Conservation (phyloP, 2,329 filamentous ascomycete species). For the Cordyceps farinosa region DNA sequence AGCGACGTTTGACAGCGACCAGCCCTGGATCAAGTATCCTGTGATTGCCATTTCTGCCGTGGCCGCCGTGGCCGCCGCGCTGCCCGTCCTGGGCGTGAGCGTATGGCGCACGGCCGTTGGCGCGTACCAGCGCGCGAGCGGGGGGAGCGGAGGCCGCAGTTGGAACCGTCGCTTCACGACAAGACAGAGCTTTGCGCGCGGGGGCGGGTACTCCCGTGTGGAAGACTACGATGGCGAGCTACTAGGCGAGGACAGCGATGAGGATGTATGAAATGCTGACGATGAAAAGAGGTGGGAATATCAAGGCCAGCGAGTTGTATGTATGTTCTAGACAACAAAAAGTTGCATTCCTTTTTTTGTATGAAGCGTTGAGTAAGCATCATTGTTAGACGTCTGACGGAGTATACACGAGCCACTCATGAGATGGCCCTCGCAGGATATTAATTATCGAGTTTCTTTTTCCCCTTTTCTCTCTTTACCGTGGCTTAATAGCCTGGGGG, state of each 20-base stretch:
- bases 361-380: too few species aligned
- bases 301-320: too few species aligned
- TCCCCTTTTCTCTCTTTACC: too few species aligned
- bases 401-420: too few species aligned
- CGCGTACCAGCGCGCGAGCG: conserved; percentile 47
- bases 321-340: too few species aligned
- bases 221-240: conserved; percentile 94
- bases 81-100: conserved; percentile 69
- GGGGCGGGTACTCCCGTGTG: conserved; percentile 83
- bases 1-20: conserved; percentile 60
- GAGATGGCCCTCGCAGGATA: too few species aligned
- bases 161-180: conserved; percentile 76
- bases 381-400: too few species aligned
- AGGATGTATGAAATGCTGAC: conserved; percentile 57
- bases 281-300: too few species aligned
- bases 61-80: conserved; percentile 55
- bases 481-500: too few species aligned
- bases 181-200: conserved; percentile 81
- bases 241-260: conserved; percentile 87
- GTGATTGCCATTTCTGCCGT: conserved; percentile 67
- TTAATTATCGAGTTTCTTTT: too few species aligned
- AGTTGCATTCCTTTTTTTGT: too few species aligned
- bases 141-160: conserved; percentile 46
- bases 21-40: conserved; percentile 77
- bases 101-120: conserved; percentile 64